A percentile compares a stretch with the other conserved stretches of the same genome.
Evolutionary conservation across 345 rosid genomes (phyloP).

Genomic region (Brassica incana): DNA sequence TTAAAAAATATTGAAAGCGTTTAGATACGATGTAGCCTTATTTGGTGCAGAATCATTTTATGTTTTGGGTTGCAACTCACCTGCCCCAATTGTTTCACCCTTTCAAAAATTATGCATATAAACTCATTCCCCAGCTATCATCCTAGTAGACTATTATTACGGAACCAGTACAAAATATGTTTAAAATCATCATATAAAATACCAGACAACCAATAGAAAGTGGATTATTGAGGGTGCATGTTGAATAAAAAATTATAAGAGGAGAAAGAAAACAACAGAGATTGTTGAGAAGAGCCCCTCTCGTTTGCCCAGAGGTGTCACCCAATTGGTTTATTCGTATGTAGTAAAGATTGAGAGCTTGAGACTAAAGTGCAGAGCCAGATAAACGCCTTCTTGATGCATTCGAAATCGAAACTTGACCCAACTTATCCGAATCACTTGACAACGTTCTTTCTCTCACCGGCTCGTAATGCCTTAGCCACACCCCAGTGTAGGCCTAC

Average conservation of each 20-base stretch:
- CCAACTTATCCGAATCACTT: slow-evolving; percentile 49
- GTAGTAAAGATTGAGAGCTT: not conserved
- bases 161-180: not conserved
- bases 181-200: not conserved
- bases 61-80: too few relatives aligned
- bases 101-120: too few relatives aligned
- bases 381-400: slow-evolving; percentile 84
- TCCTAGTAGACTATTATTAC: not conserved
- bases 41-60: too few relatives aligned
- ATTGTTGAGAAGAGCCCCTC: slow-evolving; percentile 15
- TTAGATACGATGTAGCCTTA: too few relatives aligned
- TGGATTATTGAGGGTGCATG: not conserved
- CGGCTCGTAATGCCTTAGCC: slow-evolving; percentile 79
- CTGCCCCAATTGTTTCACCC: too few relatives aligned
- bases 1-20: too few relatives aligned
- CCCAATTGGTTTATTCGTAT: slow-evolving; percentile 17
- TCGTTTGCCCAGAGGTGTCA: slow-evolving; percentile 20
- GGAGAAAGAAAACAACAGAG: not conserved
- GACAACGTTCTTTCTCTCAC: slow-evolving; percentile 50
- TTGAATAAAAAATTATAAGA: not conserved
- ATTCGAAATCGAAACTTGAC: slow-evolving; percentile 78
- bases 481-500: slow-evolving; percentile 75
- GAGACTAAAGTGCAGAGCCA: slow-evolving; percentile 54
- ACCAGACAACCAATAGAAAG: not conserved
- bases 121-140: too few relatives aligned